Conservation (phyloP, 2,329 filamentous ascomycete species). For the Fusarium sp. region DNA sequence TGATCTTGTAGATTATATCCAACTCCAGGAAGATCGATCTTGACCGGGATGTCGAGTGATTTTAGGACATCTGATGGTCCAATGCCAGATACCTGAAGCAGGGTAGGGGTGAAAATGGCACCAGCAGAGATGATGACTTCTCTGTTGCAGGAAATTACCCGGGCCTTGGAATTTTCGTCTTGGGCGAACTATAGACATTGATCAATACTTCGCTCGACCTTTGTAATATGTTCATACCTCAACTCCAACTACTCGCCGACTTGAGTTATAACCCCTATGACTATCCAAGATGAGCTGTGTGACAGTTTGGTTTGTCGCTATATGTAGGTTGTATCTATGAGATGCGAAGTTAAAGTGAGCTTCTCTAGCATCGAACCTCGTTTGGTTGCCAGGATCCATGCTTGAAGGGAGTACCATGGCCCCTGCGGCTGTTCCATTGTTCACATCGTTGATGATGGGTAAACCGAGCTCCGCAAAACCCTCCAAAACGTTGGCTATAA, state of each 20-base stretch:
- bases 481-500: conserved; percentile 12
- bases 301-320: conserved; percentile 15
- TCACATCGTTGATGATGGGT: conserved; percentile 22
- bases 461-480: conserved; percentile 26
- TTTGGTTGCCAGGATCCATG: conserved; percentile 21
- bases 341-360: conserved; percentile 14
- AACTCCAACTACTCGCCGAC: conserved; percentile 23
- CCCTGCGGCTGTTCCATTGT: conserved; percentile 26
- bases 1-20: conserved; percentile 33
- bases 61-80: conserved; percentile 10
- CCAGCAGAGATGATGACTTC: conserved; percentile 32
- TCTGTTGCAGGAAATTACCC: not conserved
- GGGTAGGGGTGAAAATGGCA: conserved; percentile 21
- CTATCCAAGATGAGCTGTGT: conserved; percentile 19
- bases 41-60: conserved; percentile 1
- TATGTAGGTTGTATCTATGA: conserved; percentile 13
- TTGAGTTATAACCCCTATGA: not conserved
- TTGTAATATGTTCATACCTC: conserved; percentile 1
- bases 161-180: not conserved
- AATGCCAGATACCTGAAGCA: conserved; percentile 33
- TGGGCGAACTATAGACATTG: conserved; percentile 2
- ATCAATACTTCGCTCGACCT: not conserved
- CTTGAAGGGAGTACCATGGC: conserved; percentile 29
- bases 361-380: conserved; percentile 24
- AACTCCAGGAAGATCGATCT: conserved; percentile 22